Base-by-base conservation (phyloP, 345 rosid genomes). In the Euphorbia pulcherrima region DNA sequence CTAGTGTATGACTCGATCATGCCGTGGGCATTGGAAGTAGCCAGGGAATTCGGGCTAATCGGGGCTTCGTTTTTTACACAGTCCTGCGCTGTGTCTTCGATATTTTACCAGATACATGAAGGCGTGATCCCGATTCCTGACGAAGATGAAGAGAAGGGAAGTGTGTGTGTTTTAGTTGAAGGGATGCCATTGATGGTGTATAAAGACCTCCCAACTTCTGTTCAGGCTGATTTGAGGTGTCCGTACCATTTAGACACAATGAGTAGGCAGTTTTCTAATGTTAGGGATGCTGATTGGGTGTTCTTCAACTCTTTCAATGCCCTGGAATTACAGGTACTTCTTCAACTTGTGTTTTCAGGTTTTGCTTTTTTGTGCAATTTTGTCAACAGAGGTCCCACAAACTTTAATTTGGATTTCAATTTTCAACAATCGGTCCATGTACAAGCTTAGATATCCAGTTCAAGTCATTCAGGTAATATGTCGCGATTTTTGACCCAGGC, bases 1-100 rank as follows among this genome's bases (percentile, higher is more conserved):
- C 61, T 86, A 0, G 59, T 86, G 0, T 86, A 84, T 4, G 91
- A 86, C 51, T 76, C 88, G 0, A 29, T 55, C 33, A 64, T 81
- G 64, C 87, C 88, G 0, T 84, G 91, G 91, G 80, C 72, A 29
- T 65, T 84, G 53, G 82, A 78, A n/a, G 35, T 79, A 60, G 91
- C 88, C 2, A 77, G 69, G 33, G 30, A 20, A 4, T 55, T 47
- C 8, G 91, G 87, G 9, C 8, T 83, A 0, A 46, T 5, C 0
- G 87, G 77, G 63, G 85, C 79, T 62, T 56, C 57, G 0, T 81
- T 86, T n/a, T 82, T 78, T 77, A 86, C 88, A 30, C 84, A 84
- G 30, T 72, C 76, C 30, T 82, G 81, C 18, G 75, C 82, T 7
- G 88, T 86, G 53, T 33, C 62, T 44, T 63, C 67, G 27, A 47